Conservation (phyloP, 1,284 basidiomycete species). For the Ceratobasidium sp. region DNA sequence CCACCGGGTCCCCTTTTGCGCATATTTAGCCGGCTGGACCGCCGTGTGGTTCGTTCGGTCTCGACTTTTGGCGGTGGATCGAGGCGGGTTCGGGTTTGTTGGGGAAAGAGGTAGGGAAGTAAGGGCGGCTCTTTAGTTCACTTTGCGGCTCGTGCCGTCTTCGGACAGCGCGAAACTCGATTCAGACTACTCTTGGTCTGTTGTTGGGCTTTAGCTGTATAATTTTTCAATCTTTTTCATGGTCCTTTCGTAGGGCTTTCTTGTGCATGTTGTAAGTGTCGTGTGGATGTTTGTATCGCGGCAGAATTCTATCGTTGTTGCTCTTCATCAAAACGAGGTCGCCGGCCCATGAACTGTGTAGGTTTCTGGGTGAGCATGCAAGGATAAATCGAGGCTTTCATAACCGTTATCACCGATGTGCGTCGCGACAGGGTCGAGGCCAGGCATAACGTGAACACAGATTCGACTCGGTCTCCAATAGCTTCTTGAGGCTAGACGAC, state of each 20-base stretch:
- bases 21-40: constrained; percentile 8
- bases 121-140: constrained; percentile 41
- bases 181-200: constrained; percentile 47
- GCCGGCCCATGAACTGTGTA: no score
- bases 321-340: no score
- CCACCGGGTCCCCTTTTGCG: neutral
- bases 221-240: constrained; percentile 14
- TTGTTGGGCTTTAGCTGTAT: constrained; percentile 1
- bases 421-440: no score
- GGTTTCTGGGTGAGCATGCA: no score
- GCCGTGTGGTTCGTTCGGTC: neutral
- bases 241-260: constrained; percentile 15
- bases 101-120: neutral
- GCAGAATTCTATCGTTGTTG: no score
- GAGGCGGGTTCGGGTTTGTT: constrained; percentile 1
- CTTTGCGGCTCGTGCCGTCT: constrained; percentile 41
- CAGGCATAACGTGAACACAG: no score
- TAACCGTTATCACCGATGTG: no score
- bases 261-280: neutral
- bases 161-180: constrained; percentile 36
- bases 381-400: no score
- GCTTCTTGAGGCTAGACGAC: no score
- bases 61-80: constrained; percentile 1
- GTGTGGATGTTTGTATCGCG: no score
- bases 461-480: no score